phyloP scores from a whole-genome alignment of 345 rosid genomes.

The Ceriops zippeliana region DNA sequence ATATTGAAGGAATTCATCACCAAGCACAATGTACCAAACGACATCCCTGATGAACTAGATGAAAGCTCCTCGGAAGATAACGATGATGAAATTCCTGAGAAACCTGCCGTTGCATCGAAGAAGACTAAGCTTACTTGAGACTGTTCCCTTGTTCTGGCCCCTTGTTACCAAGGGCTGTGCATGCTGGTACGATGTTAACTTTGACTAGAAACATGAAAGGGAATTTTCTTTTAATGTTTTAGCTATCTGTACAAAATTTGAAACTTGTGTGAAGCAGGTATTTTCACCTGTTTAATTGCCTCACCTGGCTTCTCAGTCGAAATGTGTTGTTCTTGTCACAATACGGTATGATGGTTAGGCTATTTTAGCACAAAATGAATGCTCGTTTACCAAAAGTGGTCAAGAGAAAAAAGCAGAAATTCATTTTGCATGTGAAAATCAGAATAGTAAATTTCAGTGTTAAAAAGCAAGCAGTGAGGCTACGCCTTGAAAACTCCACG shows the following conservation, averaged over 20 bases:
- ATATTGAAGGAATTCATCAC: constrained; percentile 76
- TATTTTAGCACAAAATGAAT: too few relatives aligned
- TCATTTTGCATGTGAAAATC: too few relatives aligned
- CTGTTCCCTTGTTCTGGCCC: background rate
- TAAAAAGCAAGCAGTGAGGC: too few relatives aligned
- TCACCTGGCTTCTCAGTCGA: background rate
- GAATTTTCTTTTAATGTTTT: background rate
- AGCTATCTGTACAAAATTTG: too few relatives aligned
- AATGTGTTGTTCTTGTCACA: background rate
- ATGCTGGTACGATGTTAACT: too few relatives aligned
- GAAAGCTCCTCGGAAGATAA: constrained; percentile 60
- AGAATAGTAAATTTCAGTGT: too few relatives aligned
- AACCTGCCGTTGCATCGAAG: constrained; percentile 47
- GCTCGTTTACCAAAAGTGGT: too few relatives aligned
- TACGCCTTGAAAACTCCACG: too few relatives aligned
- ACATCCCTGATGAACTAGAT: constrained; percentile 65
- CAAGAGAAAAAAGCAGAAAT: too few relatives aligned
- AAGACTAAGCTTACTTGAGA: constrained; percentile 57
- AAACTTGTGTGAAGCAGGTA: too few relatives aligned
- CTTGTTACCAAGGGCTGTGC: background rate
- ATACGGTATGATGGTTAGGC: background rate
- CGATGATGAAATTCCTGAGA: constrained; percentile 35
- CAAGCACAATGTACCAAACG: constrained; percentile 68
- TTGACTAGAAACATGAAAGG: background rate
- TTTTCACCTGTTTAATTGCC: background rate